Conservation (phyloP, 805 yeast genomes). For the Candida jianshihensis region DNA sequence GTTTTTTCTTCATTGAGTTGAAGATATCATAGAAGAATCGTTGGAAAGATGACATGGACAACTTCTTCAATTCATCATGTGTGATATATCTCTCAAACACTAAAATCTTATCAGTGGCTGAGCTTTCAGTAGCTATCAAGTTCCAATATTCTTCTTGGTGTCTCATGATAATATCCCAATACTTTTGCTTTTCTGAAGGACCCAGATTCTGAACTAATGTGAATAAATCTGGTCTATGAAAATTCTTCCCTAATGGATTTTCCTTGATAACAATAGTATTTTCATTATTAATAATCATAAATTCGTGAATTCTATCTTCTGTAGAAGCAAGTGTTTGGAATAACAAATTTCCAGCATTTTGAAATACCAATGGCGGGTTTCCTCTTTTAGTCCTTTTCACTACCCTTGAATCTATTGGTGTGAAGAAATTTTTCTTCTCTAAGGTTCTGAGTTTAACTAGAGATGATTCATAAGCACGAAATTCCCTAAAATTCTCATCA, state of each 20-base stretch:
- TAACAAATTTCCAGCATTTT: conserved; percentile 11
- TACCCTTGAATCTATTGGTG: conserved; percentile 23
- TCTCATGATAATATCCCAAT: conserved; percentile 30
- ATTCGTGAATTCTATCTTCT: conserved; percentile 15
- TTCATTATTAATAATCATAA: conserved; percentile 12
- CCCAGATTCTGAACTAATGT: conserved; percentile 33
- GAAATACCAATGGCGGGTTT: conserved; percentile 9
- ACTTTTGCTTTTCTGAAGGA: conserved; percentile 25
- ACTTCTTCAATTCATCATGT: conserved; percentile 2
- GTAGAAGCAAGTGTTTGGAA: conserved; percentile 16
- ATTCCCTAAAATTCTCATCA: conserved; percentile 39
- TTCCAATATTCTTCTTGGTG: conserved; percentile 42
- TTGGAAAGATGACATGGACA: conserved; percentile 4
- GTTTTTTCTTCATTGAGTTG: too few species aligned
- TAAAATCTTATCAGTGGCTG: conserved; percentile 26
- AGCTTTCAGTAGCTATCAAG: conserved; percentile 44
- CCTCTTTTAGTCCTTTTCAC: conserved; percentile 8
- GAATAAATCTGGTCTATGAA: conserved; percentile 34
- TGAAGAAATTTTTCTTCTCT: conserved; percentile 32
- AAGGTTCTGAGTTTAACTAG: conserved; percentile 30
- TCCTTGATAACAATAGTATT: conserved; percentile 21
- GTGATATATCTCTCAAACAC: conserved; percentile 32
- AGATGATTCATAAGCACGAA: conserved; percentile 43
- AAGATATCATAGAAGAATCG: background rate
- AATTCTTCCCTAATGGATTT: conserved; percentile 34